A percentile compares a stretch with the other conserved stretches of the same genome.
Evolutionary conservation across 1,284 basidiomycete species (phyloP).

Genomic region (Rhizopogon parksii): DNA sequence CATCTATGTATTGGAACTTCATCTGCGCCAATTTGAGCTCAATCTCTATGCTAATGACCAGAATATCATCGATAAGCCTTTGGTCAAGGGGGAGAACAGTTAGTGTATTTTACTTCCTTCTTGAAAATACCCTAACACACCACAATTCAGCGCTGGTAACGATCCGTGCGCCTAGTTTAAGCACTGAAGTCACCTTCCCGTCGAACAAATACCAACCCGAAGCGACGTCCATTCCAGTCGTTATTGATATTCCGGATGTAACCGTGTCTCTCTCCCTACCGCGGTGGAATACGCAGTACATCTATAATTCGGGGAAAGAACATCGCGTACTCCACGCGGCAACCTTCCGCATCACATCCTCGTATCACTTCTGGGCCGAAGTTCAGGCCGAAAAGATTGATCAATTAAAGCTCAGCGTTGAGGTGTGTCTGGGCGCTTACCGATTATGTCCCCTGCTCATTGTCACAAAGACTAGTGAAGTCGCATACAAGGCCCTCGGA

Average conservation of each 20-base stretch:
- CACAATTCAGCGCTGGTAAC: slow-evolving; percentile 60
- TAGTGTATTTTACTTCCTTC: slow-evolving; percentile 9
- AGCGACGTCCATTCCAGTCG: slow-evolving; percentile 62
- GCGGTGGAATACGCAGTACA: slow-evolving; percentile 80
- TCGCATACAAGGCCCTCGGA: slow-evolving; percentile 69
- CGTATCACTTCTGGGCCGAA: slow-evolving; percentile 69
- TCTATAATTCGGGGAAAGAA: slow-evolving; percentile 57
- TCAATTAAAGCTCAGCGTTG: slow-evolving; percentile 64
- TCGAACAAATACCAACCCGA: slow-evolving; percentile 71
- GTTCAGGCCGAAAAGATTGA: slow-evolving; percentile 69
- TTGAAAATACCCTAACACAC: slow-evolving; percentile 5
- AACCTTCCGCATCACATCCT: slow-evolving; percentile 54
- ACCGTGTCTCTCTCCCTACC: slow-evolving; percentile 63
- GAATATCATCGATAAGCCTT: slow-evolving; percentile 88
- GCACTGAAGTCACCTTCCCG: slow-evolving; percentile 50
- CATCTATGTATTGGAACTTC: slow-evolving; percentile 65
- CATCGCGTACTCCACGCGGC: slow-evolving; percentile 56
- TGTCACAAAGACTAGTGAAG: slow-evolving; percentile 37
- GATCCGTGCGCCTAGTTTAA: slow-evolving; percentile 53
- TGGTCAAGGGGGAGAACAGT: slow-evolving; percentile 74
- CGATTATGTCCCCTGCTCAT: not conserved
- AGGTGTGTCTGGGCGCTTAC: slow-evolving; percentile 37
- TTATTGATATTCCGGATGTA: slow-evolving; percentile 54
- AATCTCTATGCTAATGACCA: slow-evolving; percentile 90
- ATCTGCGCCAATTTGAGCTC: slow-evolving; percentile 69